Conservation (phyloP, 306 rosid genomes). For the Prosopis cineraria region DNA sequence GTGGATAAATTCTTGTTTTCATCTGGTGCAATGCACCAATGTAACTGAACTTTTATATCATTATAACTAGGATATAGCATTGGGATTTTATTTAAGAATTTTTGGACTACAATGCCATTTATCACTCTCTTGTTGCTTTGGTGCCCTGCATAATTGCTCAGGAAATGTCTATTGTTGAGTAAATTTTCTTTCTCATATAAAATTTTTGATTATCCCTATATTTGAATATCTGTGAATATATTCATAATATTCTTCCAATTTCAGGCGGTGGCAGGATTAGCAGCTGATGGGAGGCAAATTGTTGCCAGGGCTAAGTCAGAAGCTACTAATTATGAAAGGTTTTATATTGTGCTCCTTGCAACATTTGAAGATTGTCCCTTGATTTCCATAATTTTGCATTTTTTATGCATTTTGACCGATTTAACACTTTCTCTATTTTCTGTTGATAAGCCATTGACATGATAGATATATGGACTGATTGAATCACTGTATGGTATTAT, state of each 20-base stretch:
- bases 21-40: not conserved
- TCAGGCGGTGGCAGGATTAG: conserved; percentile 82
- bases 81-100: not conserved
- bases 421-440: not conserved
- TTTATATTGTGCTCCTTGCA: conserved; percentile 31
- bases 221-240: conserved; percentile 12
- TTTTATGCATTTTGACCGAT: not conserved
- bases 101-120: not conserved
- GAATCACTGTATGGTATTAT: conserved; percentile 5
- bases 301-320: conserved; percentile 73
- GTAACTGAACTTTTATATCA: not conserved
- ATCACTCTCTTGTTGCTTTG: conserved; percentile 6
- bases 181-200: too few relatives aligned
- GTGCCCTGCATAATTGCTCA: not conserved
- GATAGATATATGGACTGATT: conserved; percentile 8
- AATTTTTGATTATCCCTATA: not conserved
- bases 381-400: not conserved
- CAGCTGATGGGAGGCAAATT: conserved; percentile 62
- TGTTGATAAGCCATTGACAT: not conserved
- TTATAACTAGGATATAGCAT: not conserved
- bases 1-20: conserved; percentile 3
- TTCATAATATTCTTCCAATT: conserved; percentile 31
- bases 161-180: not conserved
- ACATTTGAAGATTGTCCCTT: conserved; percentile 11
- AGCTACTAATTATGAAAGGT: conserved; percentile 90